Evolutionary conservation across 345 rosid genomes (phyloP).

Genomic region (Litchi chinensis): DNA sequence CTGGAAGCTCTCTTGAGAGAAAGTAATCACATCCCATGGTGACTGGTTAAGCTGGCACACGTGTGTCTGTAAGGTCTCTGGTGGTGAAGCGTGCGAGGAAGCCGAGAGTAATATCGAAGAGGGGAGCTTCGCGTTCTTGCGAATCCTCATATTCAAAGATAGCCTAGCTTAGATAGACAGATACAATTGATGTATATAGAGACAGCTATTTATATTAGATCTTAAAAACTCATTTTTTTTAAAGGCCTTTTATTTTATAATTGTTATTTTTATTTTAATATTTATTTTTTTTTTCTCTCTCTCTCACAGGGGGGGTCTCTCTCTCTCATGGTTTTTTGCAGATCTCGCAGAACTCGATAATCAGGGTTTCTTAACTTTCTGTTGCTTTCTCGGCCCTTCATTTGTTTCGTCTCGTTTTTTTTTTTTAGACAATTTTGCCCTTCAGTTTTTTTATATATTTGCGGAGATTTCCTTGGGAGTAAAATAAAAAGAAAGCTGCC

Average conservation of each 20-base stretch:
- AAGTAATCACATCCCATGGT: conserved; percentile 90
- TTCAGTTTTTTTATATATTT: conserved; percentile 21
- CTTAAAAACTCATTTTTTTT: conserved; percentile 5
- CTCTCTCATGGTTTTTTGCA: conserved; percentile 37
- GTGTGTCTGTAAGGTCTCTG: conserved; percentile 50
- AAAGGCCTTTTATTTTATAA: not conserved
- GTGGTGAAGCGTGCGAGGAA: conserved; percentile 43
- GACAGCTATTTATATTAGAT: conserved; percentile 23
- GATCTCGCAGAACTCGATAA: conserved; percentile 79
- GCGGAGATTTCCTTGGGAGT: conserved; percentile 17
- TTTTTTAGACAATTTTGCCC: conserved; percentile 38
- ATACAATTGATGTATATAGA: conserved; percentile 5
- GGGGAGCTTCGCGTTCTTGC: conserved; percentile 70
- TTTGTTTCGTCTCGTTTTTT: conserved; percentile 47
- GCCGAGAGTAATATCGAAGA: conserved; percentile 36
- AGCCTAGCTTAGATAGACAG: conserved; percentile 1
- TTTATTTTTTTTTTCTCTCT: conserved; percentile 3
- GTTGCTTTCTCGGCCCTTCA: conserved; percentile 63
- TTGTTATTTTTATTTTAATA: conserved; percentile 10
- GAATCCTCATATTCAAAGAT: conserved; percentile 67
- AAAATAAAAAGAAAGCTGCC: conserved; percentile 42
- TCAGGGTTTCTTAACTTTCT: conserved; percentile 52
- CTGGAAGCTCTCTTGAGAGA: conserved; percentile 38
- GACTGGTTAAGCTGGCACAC: conserved; percentile 93
- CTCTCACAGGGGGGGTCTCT: conserved; percentile 10